Percentiles rank a stretch among this genome's conserved stretches.
Conservation (phyloP, 2,329 filamentous ascomycete genomes). For the Penicillium hordei region DNA sequence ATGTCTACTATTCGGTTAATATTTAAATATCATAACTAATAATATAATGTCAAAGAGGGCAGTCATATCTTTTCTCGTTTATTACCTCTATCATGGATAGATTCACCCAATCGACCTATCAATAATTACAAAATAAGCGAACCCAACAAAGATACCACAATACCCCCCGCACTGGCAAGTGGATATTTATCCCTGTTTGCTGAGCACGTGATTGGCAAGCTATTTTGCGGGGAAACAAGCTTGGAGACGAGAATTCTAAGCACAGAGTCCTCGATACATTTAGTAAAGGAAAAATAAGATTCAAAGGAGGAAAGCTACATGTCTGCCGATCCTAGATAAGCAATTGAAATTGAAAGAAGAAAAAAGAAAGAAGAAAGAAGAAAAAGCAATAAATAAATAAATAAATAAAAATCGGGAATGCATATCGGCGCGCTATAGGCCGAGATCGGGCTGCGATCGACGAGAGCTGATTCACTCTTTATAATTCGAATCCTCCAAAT, state of each 20-base stretch:
- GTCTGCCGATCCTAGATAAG: background rate
- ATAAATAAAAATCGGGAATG: background rate
- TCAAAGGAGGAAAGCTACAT: too few relatives aligned
- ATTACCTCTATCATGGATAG: too few relatives aligned
- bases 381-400: background rate
- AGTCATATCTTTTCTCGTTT: too few relatives aligned
- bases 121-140: too few relatives aligned
- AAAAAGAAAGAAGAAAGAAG: too few relatives aligned
- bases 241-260: background rate
- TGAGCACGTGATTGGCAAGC: background rate
- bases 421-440: background rate
- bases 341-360: background rate
- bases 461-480: background rate
- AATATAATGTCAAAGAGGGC: too few relatives aligned
- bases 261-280: background rate
- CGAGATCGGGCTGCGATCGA: background rate
- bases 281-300: background rate
- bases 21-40: too few relatives aligned
- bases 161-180: background rate
- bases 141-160: background rate
- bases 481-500: background rate
- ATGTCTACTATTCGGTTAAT: too few relatives aligned
- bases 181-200: background rate
- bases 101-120: too few relatives aligned
- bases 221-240: background rate